Evolutionary conservation across 441 rosid species (phyloP), one percentile per base, ranked within the genome.

Genomic region (Metrosideros polymorpha): DNA sequence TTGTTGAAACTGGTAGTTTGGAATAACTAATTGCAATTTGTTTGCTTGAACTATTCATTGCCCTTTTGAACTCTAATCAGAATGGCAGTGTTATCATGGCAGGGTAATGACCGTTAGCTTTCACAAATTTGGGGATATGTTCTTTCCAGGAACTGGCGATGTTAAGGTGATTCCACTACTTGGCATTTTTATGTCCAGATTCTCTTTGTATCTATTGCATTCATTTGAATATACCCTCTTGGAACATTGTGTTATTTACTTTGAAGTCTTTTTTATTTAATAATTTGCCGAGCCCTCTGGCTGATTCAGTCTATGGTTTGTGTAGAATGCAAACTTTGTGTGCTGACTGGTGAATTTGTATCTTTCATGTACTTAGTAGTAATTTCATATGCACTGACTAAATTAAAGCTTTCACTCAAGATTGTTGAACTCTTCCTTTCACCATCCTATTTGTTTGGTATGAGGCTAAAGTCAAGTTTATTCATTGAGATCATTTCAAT

Each of bases 31-130:
- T 30, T 86, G 61, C 30, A 82, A 61, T 56, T 85, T 25, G 83
- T 77, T 56, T 59, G 59, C 79, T 45, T n/a, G 47, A 59, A 85
- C 82, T 83, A 75, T 29, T 82, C 45, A 49, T 85, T 45, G 35
- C 89, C 42, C 55, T 84, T 9, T 85, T 85, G 56, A 86, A 84
- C 86, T 59, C 71, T 71, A 87, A 83, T 86, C 52, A 82, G 53
- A 54, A 45, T 57, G 84, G 57, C 82, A 85, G 82, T 82, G 56
- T 91, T 54, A 35, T 83, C 84, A 82, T 85, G 91, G 83, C 93
- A 98, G 99, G 97, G 99, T 98, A 90, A 98, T 98, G 99, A 98
- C 99, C 59, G 98, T 98, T 89, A 98, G 99, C 91, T 98, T 98
- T 92, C 99, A 98, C 93, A 98, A 96, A 92, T 95, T 85, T 77